Percentiles rank a stretch among this genome's conserved stretches.
These are phyloP conservation scores for Orobanche coerulescens DNA, from an alignment of 257 asterid genomes.

Conservation along the genomic window DNA sequence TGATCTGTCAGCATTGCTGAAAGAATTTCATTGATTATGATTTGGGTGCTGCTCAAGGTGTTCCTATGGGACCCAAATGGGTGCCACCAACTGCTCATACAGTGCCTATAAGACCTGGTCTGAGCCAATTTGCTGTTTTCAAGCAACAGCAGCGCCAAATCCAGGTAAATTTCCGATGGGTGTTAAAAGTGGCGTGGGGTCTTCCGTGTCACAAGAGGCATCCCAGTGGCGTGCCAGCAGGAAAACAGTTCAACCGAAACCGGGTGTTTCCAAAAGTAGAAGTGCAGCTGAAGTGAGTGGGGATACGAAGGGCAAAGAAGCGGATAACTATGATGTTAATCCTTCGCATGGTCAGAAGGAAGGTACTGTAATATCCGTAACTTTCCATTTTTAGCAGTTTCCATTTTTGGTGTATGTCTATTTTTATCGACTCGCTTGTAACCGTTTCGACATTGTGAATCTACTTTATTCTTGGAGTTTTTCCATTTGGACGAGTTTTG, in stretches of 20 bases:
- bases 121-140: conserved; percentile 24
- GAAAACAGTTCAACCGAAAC: conserved; percentile 25
- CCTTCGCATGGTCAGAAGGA: conserved; percentile 18
- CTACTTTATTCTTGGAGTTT: too few relatives aligned
- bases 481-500: too few relatives aligned
- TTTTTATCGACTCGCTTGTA: too few relatives aligned
- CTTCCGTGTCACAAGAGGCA: conserved; percentile 28
- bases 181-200: conserved; percentile 23
- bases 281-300: conserved; percentile 25
- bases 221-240: conserved; percentile 23
- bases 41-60: conserved; percentile 33
- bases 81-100: conserved; percentile 31
- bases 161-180: conserved; percentile 22
- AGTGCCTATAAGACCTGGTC: conserved; percentile 24
- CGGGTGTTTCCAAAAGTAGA: conserved; percentile 24
- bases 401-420: too few relatives aligned
- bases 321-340: conserved; percentile 5
- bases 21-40: conserved; percentile 36
- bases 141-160: conserved; percentile 22
- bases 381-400: too few relatives aligned
- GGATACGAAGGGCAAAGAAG: conserved; percentile 23
- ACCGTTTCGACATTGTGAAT: too few relatives aligned
- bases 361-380: too few relatives aligned
- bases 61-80: conserved; percentile 24
- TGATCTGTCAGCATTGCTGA: conserved; percentile 47